A percentile compares a stretch with the other conserved stretches of the same genome.
Conservation (phyloP, 2,329 filamentous ascomycete species). For the Thelonectria rubi region DNA sequence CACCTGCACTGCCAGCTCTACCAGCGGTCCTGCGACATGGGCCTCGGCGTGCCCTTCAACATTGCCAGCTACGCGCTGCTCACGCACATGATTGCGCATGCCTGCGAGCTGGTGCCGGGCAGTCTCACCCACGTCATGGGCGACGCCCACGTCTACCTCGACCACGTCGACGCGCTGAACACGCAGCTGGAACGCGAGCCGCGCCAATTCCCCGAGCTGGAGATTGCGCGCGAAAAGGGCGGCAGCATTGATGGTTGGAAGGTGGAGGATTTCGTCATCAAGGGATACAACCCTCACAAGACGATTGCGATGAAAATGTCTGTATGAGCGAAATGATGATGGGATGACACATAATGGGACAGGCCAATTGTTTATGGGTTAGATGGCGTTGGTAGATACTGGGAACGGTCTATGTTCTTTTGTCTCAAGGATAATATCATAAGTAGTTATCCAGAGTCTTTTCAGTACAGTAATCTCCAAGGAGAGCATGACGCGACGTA, state of each 20-base stretch:
- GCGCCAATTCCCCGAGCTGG: constrained; percentile 79
- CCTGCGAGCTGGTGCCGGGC: constrained; percentile 83
- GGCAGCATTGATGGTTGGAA: constrained; percentile 91
- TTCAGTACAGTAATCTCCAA: too few species aligned
- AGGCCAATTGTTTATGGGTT: constrained; percentile 19
- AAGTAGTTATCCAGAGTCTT: too few species aligned
- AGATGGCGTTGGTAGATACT: constrained; percentile 31
- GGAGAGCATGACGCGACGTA: neutral
- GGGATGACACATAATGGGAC: neutral
- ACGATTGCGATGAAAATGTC: constrained; percentile 99
- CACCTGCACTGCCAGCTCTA: constrained; percentile 89
- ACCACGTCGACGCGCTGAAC: constrained; percentile 88
- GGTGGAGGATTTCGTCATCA: constrained; percentile 84
- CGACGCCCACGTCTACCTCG: constrained; percentile 94
- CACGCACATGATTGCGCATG: constrained; percentile 94
- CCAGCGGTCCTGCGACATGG: constrained; percentile 96
- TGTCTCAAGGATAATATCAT: neutral
- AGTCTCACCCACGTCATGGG: constrained; percentile 96
- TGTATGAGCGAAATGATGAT: constrained; percentile 55
- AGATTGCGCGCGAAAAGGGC: constrained; percentile 73
- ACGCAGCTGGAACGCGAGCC: constrained; percentile 84
- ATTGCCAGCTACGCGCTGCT: constrained; percentile 94
- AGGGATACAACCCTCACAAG: constrained; percentile 91
- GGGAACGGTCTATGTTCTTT: neutral
- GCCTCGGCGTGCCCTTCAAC: constrained; percentile 96